These are phyloP conservation scores for Phytophthora cajani DNA, from an alignment of 352 stramenopile genomes.

Conservation along the genomic window DNA sequence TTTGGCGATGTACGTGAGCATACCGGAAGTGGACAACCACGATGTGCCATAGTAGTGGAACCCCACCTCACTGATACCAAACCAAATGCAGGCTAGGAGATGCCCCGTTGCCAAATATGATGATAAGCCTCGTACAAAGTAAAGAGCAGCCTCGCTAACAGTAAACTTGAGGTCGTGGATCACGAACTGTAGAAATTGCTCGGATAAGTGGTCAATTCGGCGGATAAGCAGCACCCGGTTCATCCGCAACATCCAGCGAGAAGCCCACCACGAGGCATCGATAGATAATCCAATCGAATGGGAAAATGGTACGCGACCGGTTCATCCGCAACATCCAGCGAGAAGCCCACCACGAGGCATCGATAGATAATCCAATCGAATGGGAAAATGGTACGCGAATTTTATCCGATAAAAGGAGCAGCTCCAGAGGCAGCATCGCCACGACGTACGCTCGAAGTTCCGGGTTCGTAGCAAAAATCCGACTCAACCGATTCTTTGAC, in stretches of 20 bases:
- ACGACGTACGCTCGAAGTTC: slow-evolving; percentile 44
- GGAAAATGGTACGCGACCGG: too few relatives aligned
- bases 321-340: slow-evolving; percentile 68
- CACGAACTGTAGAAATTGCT: slow-evolving; percentile 62
- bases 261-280: slow-evolving; percentile 39
- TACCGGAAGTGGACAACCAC: slow-evolving; percentile 50
- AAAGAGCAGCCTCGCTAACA: slow-evolving; percentile 47
- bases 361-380: background rate
- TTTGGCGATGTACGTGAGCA: slow-evolving; percentile 47
- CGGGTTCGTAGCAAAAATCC: slow-evolving; percentile 17
- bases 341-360: slow-evolving; percentile 40
- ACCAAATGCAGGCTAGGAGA: slow-evolving; percentile 72
- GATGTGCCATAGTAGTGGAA: slow-evolving; percentile 54
- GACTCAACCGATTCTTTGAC: background rate
- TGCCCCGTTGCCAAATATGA: slow-evolving; percentile 67
- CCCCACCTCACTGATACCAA: slow-evolving; percentile 46
- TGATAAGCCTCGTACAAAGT: slow-evolving; percentile 48
- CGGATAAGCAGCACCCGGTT: slow-evolving; percentile 58
- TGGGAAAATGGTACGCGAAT: slow-evolving; percentile 23
- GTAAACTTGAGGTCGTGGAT: slow-evolving; percentile 66
- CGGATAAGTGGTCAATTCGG: slow-evolving; percentile 49
- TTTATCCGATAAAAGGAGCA: slow-evolving; percentile 32
- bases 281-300: background rate
- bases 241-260: slow-evolving; percentile 57
- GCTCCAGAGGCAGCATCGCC: slow-evolving; percentile 56